These are phyloP conservation scores for Hemileccinum rubropunctum DNA, from an alignment of 768 basidiomycete genomes.

Conservation along the genomic window DNA sequence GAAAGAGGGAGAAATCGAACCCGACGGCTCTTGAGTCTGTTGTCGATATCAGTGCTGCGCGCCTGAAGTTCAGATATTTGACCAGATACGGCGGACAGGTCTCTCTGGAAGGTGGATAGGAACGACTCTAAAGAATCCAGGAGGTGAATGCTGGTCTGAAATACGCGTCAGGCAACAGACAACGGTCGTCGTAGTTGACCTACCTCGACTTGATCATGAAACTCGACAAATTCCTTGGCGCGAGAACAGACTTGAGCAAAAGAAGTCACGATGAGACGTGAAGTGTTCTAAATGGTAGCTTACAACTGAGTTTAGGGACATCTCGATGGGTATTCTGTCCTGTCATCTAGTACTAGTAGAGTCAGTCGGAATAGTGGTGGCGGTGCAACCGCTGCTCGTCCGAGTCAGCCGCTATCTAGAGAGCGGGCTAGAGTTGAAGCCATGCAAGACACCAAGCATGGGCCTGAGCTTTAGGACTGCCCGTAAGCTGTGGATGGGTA, in stretches of 20 bases:
- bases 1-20: constrained; percentile 43
- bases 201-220: constrained; percentile 92
- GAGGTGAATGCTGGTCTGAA: constrained; percentile 79
- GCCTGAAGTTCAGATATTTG: constrained; percentile 94
- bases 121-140: constrained; percentile 88
- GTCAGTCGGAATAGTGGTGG: constrained; percentile 1
- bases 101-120: constrained; percentile 92
- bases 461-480: constrained; percentile 44
- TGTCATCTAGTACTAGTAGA: not conserved
- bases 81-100: constrained; percentile 91
- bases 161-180: not conserved
- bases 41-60: constrained; percentile 88
- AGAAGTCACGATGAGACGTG: not conserved
- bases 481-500: constrained; percentile 40
- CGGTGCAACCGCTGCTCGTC: constrained; percentile 6
- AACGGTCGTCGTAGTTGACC: constrained; percentile 1
- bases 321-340: too few relatives aligned
- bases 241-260: constrained; percentile 33
- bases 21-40: constrained; percentile 76
- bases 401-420: constrained; percentile 7
- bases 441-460: constrained; percentile 24
- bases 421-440: too few relatives aligned
- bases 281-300: constrained; percentile 2
- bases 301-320: constrained; percentile 11
- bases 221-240: constrained; percentile 72